These are phyloP conservation scores for Clitopilus hobsonii DNA, from an alignment of 768 basidiomycete genomes.

Conservation along the genomic window DNA sequence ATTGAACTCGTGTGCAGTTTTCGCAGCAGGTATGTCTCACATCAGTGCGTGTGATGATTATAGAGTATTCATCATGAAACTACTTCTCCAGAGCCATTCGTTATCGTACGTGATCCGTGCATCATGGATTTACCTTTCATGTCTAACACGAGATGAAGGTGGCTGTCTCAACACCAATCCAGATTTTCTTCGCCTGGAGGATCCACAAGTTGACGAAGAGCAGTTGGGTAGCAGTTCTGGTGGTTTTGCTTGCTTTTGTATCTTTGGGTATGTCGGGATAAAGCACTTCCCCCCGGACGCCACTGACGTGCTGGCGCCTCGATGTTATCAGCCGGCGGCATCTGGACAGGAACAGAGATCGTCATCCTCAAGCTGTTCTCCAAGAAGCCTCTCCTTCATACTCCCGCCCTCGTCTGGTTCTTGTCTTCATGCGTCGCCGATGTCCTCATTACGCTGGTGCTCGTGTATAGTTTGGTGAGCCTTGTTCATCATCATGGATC, in stretches of 20 bases:
- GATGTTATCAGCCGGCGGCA: constrained; percentile 26
- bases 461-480: constrained; percentile 39
- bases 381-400: constrained; percentile 24
- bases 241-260: constrained; percentile 20
- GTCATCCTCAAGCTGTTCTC: constrained; percentile 19
- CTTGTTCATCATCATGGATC: neutral
- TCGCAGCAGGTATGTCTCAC: constrained; percentile 22
- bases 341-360: constrained; percentile 24
- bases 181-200: constrained; percentile 37
- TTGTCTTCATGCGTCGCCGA: constrained; percentile 39
- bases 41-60: neutral
- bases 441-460: constrained; percentile 36
- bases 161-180: constrained; percentile 33
- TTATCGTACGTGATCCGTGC: constrained; percentile 22
- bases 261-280: constrained; percentile 22
- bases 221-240: constrained; percentile 18
- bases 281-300: neutral
- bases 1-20: constrained; percentile 14
- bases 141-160: constrained; percentile 19
- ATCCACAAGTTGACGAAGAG: constrained; percentile 28
- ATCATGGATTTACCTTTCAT: neutral
- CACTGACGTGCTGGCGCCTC: neutral
- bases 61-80: neutral
- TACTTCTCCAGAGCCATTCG: constrained; percentile 21
- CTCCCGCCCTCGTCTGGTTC: constrained; percentile 38